Evolutionary conservation across 805 yeast species (phyloP).

Genomic region (Starmerella ratchasimensis): DNA sequence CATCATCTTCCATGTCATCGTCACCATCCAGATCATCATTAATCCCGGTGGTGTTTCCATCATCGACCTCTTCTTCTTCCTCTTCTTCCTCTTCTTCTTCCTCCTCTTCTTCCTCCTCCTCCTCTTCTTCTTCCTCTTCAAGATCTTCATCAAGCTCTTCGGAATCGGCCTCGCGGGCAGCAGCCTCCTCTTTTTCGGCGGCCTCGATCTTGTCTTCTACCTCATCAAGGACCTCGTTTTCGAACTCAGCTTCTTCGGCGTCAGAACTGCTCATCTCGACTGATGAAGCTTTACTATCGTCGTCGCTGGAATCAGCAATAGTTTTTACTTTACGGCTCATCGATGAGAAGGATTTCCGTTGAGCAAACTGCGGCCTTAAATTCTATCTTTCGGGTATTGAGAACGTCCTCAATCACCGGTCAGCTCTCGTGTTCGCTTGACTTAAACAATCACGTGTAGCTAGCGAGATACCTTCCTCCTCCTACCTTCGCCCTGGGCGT

Average conservation of each 20-base stretch:
- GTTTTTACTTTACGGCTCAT: background rate
- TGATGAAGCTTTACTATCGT: slow-evolving; percentile 1
- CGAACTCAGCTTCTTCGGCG: slow-evolving; percentile 2
- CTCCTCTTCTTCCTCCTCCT: background rate
- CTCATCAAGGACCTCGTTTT: background rate
- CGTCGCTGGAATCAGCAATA: slow-evolving; percentile 15
- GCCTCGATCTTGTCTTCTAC: background rate
- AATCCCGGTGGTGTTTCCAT: slow-evolving; percentile 1
- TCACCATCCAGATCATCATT: background rate
- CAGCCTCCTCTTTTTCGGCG: slow-evolving; percentile 3
- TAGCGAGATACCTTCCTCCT: no score
- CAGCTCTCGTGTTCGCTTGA: no score
- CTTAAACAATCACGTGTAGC: no score
- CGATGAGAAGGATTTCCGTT: no score
- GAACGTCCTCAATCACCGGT: no score
- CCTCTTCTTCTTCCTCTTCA: slow-evolving; percentile 3
- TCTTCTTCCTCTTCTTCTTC: slow-evolving; percentile 1
- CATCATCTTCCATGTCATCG: slow-evolving; percentile 8
- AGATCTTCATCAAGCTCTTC: no score
- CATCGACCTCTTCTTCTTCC: slow-evolving; percentile 4
- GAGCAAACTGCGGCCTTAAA: no score
- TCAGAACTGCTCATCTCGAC: no score
- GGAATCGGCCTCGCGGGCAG: no score
- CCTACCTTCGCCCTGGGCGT: no score
- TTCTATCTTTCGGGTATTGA: no score